A percentile compares a stretch with the other conserved stretches of the same genome.
These are phyloP conservation scores for Aspergillus sclerotioniger DNA, from an alignment of 495 filamentous ascomycete genomes.

Conservation along the genomic window DNA sequence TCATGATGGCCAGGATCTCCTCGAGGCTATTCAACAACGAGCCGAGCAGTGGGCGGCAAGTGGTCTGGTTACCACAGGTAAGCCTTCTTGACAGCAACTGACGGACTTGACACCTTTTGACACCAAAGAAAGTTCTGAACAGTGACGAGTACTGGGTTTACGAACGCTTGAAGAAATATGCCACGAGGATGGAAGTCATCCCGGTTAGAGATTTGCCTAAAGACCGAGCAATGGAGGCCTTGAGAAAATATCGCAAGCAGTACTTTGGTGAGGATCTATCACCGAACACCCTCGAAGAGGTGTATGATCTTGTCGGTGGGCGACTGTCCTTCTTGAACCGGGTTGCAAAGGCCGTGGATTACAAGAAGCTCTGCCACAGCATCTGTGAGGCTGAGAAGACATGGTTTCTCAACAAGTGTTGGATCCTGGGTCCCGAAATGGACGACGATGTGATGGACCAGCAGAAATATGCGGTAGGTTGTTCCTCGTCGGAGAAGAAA, in stretches of 20 bases:
- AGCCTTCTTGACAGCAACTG: conserved; percentile 1
- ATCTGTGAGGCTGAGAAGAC: conserved; percentile 83
- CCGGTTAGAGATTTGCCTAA: conserved; percentile 79
- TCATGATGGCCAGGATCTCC: conserved; percentile 82
- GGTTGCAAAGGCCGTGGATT: conserved; percentile 76
- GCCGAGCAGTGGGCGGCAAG: conserved; percentile 94
- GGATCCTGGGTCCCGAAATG: conserved; percentile 90
- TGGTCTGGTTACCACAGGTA: conserved; percentile 75
- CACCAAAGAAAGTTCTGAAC: conserved; percentile 63
- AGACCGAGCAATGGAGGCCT: conserved; percentile 66
- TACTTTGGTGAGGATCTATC: conserved; percentile 61
- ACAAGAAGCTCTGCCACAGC: conserved; percentile 71
- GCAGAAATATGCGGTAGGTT: conserved; percentile 84
- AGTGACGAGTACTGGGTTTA: conserved; percentile 98
- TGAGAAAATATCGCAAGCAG: conserved; percentile 69
- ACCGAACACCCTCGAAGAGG: conserved; percentile 59
- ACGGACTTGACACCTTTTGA: neutral
- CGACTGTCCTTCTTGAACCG: conserved; percentile 81
- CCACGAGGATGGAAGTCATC: conserved; percentile 88
- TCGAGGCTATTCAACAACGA: conserved; percentile 92
- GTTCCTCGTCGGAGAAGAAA: neutral
- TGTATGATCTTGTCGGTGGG: conserved; percentile 84
- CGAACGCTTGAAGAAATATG: conserved; percentile 84
- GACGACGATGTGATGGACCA: conserved; percentile 99
- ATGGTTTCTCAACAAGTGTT: conserved; percentile 94